A percentile compares a stretch with the other conserved stretches of the same genome.
phyloP scores from a whole-genome alignment of 768 basidiomycete species.

The Leucogyrophana mollusca region DNA sequence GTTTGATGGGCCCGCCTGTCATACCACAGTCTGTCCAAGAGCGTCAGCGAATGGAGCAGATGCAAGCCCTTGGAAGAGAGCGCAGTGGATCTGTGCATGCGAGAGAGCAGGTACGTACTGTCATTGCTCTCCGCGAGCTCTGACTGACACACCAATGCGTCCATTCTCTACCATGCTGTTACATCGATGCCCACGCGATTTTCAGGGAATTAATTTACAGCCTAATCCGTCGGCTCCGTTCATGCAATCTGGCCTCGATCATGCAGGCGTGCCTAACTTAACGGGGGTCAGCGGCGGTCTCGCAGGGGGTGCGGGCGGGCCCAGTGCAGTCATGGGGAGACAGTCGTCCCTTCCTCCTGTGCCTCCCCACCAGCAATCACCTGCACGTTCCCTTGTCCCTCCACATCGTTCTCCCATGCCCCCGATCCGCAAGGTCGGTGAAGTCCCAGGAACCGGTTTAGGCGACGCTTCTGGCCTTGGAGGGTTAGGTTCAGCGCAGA shows the following conservation, averaged over 20 bases:
- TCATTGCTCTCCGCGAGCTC: background rate
- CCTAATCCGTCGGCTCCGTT: conserved; percentile 19
- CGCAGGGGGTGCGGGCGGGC: too few species aligned
- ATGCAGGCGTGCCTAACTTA: conserved; percentile 6
- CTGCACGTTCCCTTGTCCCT: conserved; percentile 15
- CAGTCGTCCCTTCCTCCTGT: conserved; percentile 25
- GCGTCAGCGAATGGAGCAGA: conserved; percentile 19
- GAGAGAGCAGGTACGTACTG: conserved; percentile 22
- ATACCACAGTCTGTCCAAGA: conserved; percentile 26
- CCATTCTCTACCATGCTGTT: too few species aligned
- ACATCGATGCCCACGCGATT: too few species aligned
- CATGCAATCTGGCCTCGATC: conserved; percentile 19
- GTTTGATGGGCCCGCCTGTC: conserved; percentile 41
- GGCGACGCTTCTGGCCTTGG: conserved; percentile 5
- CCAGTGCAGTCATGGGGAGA: conserved; percentile 3
- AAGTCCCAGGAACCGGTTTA: conserved; percentile 12
- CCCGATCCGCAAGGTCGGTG: conserved; percentile 17
- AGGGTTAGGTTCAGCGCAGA: conserved; percentile 19
- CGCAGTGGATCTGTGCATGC: conserved; percentile 18
- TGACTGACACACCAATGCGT: background rate
- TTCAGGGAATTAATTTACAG: too few species aligned
- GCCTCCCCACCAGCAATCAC: conserved; percentile 22
- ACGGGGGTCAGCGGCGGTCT: too few species aligned
- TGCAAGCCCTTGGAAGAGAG: conserved; percentile 26
- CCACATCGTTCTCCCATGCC: conserved; percentile 22